Percentiles rank a stretch among this genome's conserved stretches.
Evolutionary conservation across 371 early-diverging fungal genomes (phyloP).

Genomic region (Neoconidiobolus thromboides): DNA sequence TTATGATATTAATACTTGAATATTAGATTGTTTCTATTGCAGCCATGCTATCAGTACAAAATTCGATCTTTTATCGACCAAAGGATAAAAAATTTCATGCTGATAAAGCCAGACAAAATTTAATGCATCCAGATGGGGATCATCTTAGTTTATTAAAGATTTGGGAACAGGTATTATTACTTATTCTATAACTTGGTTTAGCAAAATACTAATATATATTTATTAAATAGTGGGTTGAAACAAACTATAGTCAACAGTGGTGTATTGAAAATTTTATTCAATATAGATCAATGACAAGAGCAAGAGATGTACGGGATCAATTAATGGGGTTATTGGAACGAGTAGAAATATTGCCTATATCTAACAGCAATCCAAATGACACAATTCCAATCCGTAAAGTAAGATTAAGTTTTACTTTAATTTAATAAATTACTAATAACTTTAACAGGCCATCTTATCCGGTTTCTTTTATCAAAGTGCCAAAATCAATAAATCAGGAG

Average conservation of each 20-base stretch:
- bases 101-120: slow-evolving; percentile 77
- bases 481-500: slow-evolving; percentile 58
- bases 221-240: slow-evolving; percentile 60
- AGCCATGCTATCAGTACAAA: slow-evolving; percentile 83
- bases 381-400: slow-evolving; percentile 59
- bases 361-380: slow-evolving; percentile 56
- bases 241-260: slow-evolving; percentile 83
- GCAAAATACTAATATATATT: slow-evolving; percentile 14
- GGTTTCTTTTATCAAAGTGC: slow-evolving; percentile 93
- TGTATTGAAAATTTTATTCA: slow-evolving; percentile 94
- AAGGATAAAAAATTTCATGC: slow-evolving; percentile 86
- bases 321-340: slow-evolving; percentile 80
- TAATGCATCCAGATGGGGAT: slow-evolving; percentile 75
- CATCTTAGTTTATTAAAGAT: slow-evolving; percentile 79
- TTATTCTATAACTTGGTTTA: slow-evolving; percentile 8
- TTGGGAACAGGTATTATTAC: slow-evolving; percentile 38
- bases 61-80: slow-evolving; percentile 80
- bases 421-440: background rate
- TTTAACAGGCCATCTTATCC: slow-evolving; percentile 52
- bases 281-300: slow-evolving; percentile 72
- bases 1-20: slow-evolving; percentile 12
- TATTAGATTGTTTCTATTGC: slow-evolving; percentile 39
- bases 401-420: slow-evolving; percentile 1
- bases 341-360: slow-evolving; percentile 64
- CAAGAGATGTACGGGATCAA: slow-evolving; percentile 88